Evolutionary conservation across 164 flowering plant genomes (phyloP), one percentile per base, ranked within the genome.

Genomic region (Annona squamosa): DNA sequence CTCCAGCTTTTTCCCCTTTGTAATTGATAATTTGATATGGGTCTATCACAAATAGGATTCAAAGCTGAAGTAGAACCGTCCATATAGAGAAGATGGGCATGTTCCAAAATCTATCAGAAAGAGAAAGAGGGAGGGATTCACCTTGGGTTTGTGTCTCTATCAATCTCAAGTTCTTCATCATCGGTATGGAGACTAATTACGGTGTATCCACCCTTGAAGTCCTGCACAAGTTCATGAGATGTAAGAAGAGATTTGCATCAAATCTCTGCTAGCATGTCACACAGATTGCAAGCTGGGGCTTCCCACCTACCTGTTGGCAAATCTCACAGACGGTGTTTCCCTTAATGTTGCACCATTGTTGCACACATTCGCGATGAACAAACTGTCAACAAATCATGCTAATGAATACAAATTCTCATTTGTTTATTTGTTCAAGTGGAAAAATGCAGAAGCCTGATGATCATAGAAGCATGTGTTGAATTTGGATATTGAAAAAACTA

Each of bases 351-450:
- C 93, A 89, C 93, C 94, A 89, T 77, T 80, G 82, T 79, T 89
- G 94, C 68, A 90, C 84, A 77, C 94, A 88, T 72, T 82, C 85
- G 83, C 91, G 83, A 76, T 90, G 94, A 70, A 91, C 94, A 88
- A 84, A 90, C 94, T 88, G 61, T 78, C 78, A 19, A 3, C 48
- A 63, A 72, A n/a, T 17, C 37, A 26, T 26, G 37, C 37, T 26
- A 26, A 26, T 26, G 37, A 26, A 26, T 26, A 26, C 37, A 26
- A 26, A 26, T 26, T 26, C 37, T 26, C 37, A 26, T 26, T 26
- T 26, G 37, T 26, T 26, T 1, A 26, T 26, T 26, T 26, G 37
- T 1, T 26, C 37, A 26, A 26, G 37, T 26, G 37, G 37, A 26
- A 26, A 26, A 26, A 26, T 26, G 37, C 37, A 26, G 37, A 26